phyloP scores from a whole-genome alignment of 176 grass and related monocot species.

The Thalia dealbata region DNA sequence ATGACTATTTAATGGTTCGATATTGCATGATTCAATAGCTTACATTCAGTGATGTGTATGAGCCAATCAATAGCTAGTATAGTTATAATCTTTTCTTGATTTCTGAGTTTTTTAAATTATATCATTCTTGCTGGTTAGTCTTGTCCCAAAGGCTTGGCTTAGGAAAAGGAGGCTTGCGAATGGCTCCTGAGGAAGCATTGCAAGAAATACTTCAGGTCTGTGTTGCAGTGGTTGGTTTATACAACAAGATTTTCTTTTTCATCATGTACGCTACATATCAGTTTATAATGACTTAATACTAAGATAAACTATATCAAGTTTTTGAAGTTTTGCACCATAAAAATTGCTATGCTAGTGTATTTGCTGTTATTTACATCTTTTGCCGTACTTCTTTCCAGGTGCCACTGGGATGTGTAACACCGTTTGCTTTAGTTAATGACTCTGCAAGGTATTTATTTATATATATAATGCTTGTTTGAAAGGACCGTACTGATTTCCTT shows the following conservation, averaged over 20 bases:
- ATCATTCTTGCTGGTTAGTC: constrained; percentile 34
- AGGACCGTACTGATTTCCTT: too few species aligned
- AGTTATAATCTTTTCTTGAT: neutral
- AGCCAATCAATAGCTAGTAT: neutral
- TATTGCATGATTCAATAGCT: neutral
- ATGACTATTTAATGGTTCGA: neutral
- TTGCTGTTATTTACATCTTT: neutral
- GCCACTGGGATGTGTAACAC: constrained; percentile 82
- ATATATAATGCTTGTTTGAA: neutral
- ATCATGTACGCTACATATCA: neutral
- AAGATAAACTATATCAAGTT: too few species aligned
- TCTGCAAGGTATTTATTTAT: constrained; percentile 57
- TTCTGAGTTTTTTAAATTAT: neutral
- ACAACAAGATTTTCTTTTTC: neutral
- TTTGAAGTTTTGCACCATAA: too few species aligned
- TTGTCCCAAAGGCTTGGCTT: constrained; percentile 82
- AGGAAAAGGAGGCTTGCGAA: constrained; percentile 83
- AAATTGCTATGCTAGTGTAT: too few species aligned
- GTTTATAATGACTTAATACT: neutral
- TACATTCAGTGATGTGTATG: neutral
- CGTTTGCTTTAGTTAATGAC: constrained; percentile 82
- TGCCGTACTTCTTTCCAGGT: constrained; percentile 38
- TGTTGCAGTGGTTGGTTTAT: neutral
- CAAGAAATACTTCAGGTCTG: constrained; percentile 70
- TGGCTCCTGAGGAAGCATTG: constrained; percentile 91